Conservation (phyloP, 139 green algal species). For the Nannochloris sp. region DNA sequence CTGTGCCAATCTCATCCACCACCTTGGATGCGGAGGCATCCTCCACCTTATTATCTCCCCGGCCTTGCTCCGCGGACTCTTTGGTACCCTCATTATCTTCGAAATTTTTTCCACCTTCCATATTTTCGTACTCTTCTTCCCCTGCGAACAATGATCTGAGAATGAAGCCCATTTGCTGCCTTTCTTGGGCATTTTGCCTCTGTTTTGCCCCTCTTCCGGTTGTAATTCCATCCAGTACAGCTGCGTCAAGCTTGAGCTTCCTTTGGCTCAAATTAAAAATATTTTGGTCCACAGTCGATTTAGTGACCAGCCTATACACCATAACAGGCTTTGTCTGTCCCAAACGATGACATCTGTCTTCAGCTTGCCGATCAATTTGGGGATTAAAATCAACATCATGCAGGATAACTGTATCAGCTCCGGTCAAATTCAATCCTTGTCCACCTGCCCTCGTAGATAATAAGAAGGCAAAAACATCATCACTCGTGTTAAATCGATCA, state of each 20-base stretch:
- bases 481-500: conserved; percentile 63
- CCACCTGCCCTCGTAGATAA: conserved; percentile 88
- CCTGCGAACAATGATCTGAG: conserved; percentile 17
- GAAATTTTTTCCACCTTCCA: conserved; percentile 2
- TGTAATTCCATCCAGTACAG: conserved; percentile 41
- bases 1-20: too few species aligned
- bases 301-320: conserved; percentile 81
- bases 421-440: conserved; percentile 90
- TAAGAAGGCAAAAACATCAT: conserved; percentile 80
- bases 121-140: background rate
- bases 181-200: conserved; percentile 20
- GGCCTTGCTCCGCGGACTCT: background rate
- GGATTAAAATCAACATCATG: conserved; percentile 95
- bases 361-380: conserved; percentile 65
- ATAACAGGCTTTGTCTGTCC: conserved; percentile 79
- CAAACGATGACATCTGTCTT: conserved; percentile 57
- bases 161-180: conserved; percentile 33
- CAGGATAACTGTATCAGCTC: conserved; percentile 90
- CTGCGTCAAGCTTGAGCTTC: conserved; percentile 74
- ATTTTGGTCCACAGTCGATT: conserved; percentile 71
- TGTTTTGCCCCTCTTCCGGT: conserved; percentile 11
- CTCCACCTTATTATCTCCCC: background rate
- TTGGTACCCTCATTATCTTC: background rate
- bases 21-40: background rate
- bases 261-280: conserved; percentile 73